Evolutionary conservation across 2,329 filamentous ascomycete genomes (phyloP), one percentile per base, ranked within the genome.

Genomic region (Pyrenochaeta sp.): DNA sequence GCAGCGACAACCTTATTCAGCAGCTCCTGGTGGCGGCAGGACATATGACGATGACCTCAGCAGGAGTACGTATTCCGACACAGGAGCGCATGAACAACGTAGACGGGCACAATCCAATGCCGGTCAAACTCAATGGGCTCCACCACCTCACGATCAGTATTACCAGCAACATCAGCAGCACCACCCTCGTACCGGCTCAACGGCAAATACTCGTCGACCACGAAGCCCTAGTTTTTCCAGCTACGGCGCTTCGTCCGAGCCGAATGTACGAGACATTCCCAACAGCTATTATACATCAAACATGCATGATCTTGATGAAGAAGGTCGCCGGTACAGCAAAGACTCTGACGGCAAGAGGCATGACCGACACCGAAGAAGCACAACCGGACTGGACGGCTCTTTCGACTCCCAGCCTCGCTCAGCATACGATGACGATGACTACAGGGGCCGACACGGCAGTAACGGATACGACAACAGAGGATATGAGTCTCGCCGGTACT

Each of bases 1-100:
- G 5, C 84, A 89, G 63, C 79, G 87, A 32, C 85, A 89, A 55
- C 87, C 87, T 0, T 90, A 90, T 64, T 78, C 75, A 21, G 83
- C 82, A 1, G 82, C 83, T 20, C 85, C 85, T 14, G 86, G 86
- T 9, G 78, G 75, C 21, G 87, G 86, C 7, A 89, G 87, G 68
- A 69, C 78, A 2, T 83, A 87, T 54, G 78, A 81, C 1, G 70
- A 75, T 20, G 61, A 66, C 4, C 60, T 56, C 31, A 66, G 51
- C 21, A 55, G 60, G n/a, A 66, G 64, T 44, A 36, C 63, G n/a
- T 55, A 70, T 14, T 60, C 67, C 3, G 72, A 75, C 17, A 41
- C 58, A 21, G 56, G 62, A 6, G 35, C 52, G 11, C 57, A 61
- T 6, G 64, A 68, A 7, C 66, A 65, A 35, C 69, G 66, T 12